A percentile compares a stretch with the other conserved stretches of the same genome.
Conservation (phyloP, 2,329 filamentous ascomycete genomes). For the Alternaria arbusti region DNA sequence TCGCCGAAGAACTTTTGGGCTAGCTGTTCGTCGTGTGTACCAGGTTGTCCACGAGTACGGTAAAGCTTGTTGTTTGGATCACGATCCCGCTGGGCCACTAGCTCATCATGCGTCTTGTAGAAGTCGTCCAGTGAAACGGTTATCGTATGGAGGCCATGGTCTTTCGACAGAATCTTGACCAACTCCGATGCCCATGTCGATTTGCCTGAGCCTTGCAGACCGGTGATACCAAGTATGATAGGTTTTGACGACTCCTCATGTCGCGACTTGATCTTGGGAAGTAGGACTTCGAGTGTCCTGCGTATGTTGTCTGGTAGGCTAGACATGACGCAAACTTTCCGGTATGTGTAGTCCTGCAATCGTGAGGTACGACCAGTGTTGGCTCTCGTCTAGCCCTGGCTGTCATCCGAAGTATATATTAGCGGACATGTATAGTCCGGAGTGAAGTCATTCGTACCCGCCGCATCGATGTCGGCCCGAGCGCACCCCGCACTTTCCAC, state of each 20-base stretch:
- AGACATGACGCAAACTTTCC: slow-evolving; percentile 24
- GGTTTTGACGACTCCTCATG: slow-evolving; percentile 58
- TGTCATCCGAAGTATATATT: not conserved
- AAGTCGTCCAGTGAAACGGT: slow-evolving; percentile 74
- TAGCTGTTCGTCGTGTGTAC: slow-evolving; percentile 78
- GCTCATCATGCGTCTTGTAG: slow-evolving; percentile 76
- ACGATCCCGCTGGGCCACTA: slow-evolving; percentile 67
- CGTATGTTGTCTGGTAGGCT: slow-evolving; percentile 38
- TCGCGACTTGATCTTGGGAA: slow-evolving; percentile 34
- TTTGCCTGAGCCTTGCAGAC: slow-evolving; percentile 91
- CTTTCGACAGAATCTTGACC: slow-evolving; percentile 32
- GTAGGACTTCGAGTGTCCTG: slow-evolving; percentile 32
- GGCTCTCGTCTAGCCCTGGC: not conserved
- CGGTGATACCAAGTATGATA: slow-evolving; percentile 87
- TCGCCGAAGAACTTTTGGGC: slow-evolving; percentile 68
- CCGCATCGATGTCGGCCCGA: slow-evolving; percentile 9
- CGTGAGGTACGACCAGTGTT: not conserved
- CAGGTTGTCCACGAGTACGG: slow-evolving; percentile 82
- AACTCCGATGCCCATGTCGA: slow-evolving; percentile 73
- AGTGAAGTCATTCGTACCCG: not conserved
- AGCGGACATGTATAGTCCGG: not conserved
- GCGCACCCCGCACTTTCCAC: slow-evolving; percentile 8
- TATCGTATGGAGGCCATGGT: slow-evolving; percentile 35
- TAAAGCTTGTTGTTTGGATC: slow-evolving; percentile 77
- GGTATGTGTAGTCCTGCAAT: not conserved